phyloP scores from a whole-genome alignment of 495 filamentous ascomycete species.

The Aspergillus ostianus region DNA sequence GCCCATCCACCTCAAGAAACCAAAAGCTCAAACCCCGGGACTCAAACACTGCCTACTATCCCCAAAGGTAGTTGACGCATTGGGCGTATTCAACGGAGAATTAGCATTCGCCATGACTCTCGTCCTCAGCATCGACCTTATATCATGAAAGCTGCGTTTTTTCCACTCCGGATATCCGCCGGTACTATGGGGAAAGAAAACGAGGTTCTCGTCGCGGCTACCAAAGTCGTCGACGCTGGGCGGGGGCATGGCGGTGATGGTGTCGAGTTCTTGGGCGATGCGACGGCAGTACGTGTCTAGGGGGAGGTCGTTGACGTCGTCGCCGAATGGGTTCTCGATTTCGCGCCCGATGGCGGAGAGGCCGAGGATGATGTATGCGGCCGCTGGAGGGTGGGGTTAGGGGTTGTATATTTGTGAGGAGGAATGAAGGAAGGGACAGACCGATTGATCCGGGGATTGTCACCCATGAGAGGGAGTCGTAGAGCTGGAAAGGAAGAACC shows the following conservation, averaged over 20 bases:
- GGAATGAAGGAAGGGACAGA: constrained; percentile 19
- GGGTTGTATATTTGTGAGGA: background rate
- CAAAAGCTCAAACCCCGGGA: background rate
- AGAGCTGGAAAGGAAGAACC: constrained; percentile 80
- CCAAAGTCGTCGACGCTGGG: constrained; percentile 58
- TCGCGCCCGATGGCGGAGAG: constrained; percentile 80
- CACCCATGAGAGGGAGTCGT: constrained; percentile 59
- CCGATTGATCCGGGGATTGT: constrained; percentile 82
- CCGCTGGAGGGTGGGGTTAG: constrained; percentile 34
- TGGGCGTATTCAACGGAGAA: background rate
- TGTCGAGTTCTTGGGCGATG: constrained; percentile 68
- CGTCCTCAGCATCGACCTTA: constrained; percentile 49
- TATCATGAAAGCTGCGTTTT: constrained; percentile 55
- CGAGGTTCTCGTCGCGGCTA: constrained; percentile 54
- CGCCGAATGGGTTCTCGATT: constrained; percentile 86
- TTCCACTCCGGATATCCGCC: constrained; percentile 60
- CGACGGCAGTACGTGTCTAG: constrained; percentile 74
- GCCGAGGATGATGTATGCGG: constrained; percentile 88
- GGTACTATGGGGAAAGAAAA: constrained; percentile 66
- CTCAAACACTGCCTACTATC: background rate
- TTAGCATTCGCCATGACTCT: constrained; percentile 29
- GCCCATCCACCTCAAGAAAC: too few relatives aligned
- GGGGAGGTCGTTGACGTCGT: constrained; percentile 83
- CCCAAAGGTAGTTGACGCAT: background rate
- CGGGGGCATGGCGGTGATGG: constrained; percentile 59